These are phyloP conservation scores for Fusarium nanum DNA, from an alignment of 2,329 filamentous ascomycete genomes.

Conservation along the genomic window DNA sequence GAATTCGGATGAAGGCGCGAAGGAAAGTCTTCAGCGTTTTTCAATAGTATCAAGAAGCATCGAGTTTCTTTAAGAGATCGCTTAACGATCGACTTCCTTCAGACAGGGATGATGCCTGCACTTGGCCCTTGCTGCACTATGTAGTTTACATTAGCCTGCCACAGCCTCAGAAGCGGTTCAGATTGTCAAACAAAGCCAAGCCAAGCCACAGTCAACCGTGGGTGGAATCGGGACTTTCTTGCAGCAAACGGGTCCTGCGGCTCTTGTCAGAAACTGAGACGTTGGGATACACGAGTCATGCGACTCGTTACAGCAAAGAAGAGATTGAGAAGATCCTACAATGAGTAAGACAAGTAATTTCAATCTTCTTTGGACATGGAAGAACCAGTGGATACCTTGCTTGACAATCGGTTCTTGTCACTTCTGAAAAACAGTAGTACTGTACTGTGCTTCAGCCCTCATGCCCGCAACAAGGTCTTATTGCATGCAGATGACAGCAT, in stretches of 20 bases:
- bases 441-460: neutral
- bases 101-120: slow-evolving; percentile 31
- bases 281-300: slow-evolving; percentile 24
- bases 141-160: slow-evolving; percentile 12
- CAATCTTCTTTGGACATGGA: neutral
- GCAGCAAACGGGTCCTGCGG: slow-evolving; percentile 13
- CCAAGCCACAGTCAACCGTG: slow-evolving; percentile 12
- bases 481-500: slow-evolving; percentile 2
- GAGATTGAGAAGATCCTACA: neutral
- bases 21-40: neutral
- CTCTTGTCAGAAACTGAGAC: slow-evolving; percentile 3
- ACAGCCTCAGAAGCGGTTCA: slow-evolving; percentile 22
- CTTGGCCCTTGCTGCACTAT: neutral
- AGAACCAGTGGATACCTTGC: neutral
- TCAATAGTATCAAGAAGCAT: slow-evolving; percentile 1
- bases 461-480: slow-evolving; percentile 19
- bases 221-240: slow-evolving; percentile 3
- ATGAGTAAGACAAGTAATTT: neutral
- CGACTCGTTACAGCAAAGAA: neutral
- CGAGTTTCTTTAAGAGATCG: slow-evolving; percentile 2
- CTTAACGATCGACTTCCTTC: slow-evolving; percentile 14
- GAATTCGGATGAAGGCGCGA: neutral
- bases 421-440: neutral
- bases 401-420: neutral
- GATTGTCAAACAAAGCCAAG: slow-evolving; percentile 19